A percentile compares a stretch with the other conserved stretches of the same genome.
Conservation (phyloP, 495 filamentous ascomycete genomes). For the Xylaria curta region DNA sequence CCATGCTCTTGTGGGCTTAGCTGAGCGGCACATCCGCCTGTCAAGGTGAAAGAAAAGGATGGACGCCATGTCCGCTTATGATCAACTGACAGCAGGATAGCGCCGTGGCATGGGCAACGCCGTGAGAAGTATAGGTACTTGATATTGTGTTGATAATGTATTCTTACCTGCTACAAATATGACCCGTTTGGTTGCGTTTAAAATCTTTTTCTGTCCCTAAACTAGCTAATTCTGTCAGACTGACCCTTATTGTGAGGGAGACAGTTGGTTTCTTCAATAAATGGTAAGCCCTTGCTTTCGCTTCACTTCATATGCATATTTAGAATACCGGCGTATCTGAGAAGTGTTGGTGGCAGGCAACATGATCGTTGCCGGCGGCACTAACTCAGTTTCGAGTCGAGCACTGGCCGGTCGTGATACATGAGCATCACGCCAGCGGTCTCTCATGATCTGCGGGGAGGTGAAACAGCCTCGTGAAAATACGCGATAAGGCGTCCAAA, state of each 20-base stretch:
- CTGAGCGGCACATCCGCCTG: slow-evolving; percentile 20
- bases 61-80: slow-evolving; percentile 14
- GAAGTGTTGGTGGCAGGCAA: neutral
- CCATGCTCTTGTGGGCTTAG: neutral
- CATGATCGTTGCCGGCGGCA: slow-evolving; percentile 11
- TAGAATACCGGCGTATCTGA: slow-evolving; percentile 2
- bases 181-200: neutral
- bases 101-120: neutral
- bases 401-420: slow-evolving; percentile 11
- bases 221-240: neutral
- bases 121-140: slow-evolving; percentile 5
- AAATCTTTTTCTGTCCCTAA: neutral
- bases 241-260: neutral
- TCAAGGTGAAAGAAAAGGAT: slow-evolving; percentile 7
- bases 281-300: neutral
- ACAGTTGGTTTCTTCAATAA: neutral
- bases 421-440: neutral
- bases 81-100: slow-evolving; percentile 15
- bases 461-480: slow-evolving; percentile 11
- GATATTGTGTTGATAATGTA: neutral
- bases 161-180: neutral
- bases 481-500: neutral
- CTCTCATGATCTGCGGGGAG: slow-evolving; percentile 16
- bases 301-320: slow-evolving; percentile 1
- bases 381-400: neutral